phyloP scores from a whole-genome alignment of 768 basidiomycete species.

The Lentinula detonsa region DNA sequence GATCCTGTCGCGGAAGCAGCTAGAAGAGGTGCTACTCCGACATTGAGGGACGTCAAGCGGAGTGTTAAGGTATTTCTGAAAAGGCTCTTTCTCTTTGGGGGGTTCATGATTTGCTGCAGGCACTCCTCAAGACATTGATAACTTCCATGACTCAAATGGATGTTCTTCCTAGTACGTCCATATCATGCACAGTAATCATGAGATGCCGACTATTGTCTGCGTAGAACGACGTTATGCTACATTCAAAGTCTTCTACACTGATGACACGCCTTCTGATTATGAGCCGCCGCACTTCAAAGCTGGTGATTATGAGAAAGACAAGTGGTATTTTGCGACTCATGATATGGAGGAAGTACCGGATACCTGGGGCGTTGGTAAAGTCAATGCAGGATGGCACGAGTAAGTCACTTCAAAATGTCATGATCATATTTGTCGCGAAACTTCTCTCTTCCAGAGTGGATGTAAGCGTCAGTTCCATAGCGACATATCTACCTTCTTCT shows the following conservation, averaged over 20 bases:
- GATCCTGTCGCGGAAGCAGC: constrained; percentile 62
- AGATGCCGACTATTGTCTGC: constrained; percentile 1
- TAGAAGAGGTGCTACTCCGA: constrained; percentile 57
- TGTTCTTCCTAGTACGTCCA: constrained; percentile 58
- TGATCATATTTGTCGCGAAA: not conserved
- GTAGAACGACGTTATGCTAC: constrained; percentile 79
- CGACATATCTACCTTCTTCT: constrained; percentile 63
- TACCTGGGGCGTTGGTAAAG: constrained; percentile 57
- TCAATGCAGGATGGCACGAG: constrained; percentile 74
- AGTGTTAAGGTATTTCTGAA: constrained; percentile 58
- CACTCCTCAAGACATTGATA: constrained; percentile 71
- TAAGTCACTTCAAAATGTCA: constrained; percentile 21
- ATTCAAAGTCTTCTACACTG: constrained; percentile 83
- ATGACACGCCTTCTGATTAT: constrained; percentile 73
- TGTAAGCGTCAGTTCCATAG: constrained; percentile 67
- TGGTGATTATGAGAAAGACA: constrained; percentile 67
- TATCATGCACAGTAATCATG: not conserved
- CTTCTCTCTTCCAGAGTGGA: constrained; percentile 44
- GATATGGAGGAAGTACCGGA: constrained; percentile 68
- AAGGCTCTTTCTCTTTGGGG: not conserved
- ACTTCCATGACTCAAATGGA: constrained; percentile 81
- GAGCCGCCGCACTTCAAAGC: constrained; percentile 77
- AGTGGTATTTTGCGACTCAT: constrained; percentile 80
- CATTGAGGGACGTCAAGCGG: constrained; percentile 74
- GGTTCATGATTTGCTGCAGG: constrained; percentile 28